Evolutionary conservation across 2,329 filamentous ascomycete genomes (phyloP).

Genomic region (Lecanicillium sp.): DNA sequence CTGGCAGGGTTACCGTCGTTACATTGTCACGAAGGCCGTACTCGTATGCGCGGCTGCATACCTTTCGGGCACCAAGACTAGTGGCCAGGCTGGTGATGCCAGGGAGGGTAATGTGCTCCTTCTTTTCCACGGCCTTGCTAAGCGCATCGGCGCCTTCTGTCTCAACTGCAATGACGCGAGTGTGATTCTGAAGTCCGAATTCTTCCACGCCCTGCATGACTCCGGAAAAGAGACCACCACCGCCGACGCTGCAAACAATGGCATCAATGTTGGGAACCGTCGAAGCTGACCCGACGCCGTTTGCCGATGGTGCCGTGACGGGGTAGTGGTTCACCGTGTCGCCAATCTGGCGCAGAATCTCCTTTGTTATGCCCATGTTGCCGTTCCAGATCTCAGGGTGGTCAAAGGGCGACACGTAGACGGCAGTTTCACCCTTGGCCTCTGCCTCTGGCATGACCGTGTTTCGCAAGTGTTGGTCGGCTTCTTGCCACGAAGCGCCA

Average conservation of each 20-base stretch:
- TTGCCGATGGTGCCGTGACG: constrained; percentile 53
- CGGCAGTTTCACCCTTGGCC: constrained; percentile 27
- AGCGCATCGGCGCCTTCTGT: constrained; percentile 64
- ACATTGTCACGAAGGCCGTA: constrained; percentile 19
- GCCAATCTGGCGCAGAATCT: constrained; percentile 27
- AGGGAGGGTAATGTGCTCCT: constrained; percentile 50
- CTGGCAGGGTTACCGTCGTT: constrained; percentile 17
- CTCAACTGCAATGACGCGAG: constrained; percentile 59
- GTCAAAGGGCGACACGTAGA: constrained; percentile 62
- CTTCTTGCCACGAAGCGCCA: constrained; percentile 60
- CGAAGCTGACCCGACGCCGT: constrained; percentile 54
- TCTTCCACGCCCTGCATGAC: constrained; percentile 53
- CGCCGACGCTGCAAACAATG: constrained; percentile 67
- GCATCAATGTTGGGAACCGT: constrained; percentile 41
- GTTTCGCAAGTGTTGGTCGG: constrained; percentile 54
- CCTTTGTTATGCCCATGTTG: constrained; percentile 46
- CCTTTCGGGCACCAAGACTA: constrained; percentile 58
- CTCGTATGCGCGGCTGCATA: constrained; percentile 41
- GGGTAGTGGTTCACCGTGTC: constrained; percentile 15
- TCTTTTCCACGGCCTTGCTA: constrained; percentile 43
- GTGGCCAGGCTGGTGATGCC: constrained; percentile 65
- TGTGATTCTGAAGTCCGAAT: constrained; percentile 13
- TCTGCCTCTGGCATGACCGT: constrained; percentile 32
- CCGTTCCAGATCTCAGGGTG: constrained; percentile 59
- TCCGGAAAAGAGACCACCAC: constrained; percentile 73